Evolutionary conservation across 495 filamentous ascomycete genomes (phyloP).

Genomic region (Podospora pseudoanserina): DNA sequence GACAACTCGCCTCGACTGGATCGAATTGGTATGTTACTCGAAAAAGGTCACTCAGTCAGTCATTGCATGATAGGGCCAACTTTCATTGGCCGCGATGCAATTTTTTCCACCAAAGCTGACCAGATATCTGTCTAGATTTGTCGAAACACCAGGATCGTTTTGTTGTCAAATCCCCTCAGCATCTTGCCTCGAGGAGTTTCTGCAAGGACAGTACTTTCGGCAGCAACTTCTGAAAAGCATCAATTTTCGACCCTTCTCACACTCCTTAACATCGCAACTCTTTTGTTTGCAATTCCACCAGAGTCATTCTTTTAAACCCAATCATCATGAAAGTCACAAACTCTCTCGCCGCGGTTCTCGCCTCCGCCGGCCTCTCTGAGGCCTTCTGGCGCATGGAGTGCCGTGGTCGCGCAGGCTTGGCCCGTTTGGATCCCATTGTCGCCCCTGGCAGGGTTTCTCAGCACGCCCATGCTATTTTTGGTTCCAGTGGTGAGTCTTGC

Average conservation of each 20-base stretch:
- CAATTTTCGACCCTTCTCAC: slow-evolving; percentile 2
- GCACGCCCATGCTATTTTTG: slow-evolving; percentile 74
- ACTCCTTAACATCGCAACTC: neutral
- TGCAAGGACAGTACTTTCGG: neutral
- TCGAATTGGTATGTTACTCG: slow-evolving; percentile 15
- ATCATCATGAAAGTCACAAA: slow-evolving; percentile 31
- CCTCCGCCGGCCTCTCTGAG: slow-evolving; percentile 36
- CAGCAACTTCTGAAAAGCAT: neutral
- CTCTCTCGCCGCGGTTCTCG: slow-evolving; percentile 25
- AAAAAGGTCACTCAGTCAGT: neutral
- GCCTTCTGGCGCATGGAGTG: slow-evolving; percentile 93
- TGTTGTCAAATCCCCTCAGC: neutral
- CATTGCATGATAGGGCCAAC: neutral
- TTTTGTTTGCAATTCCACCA: slow-evolving; percentile 3
- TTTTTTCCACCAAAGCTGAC: neutral
- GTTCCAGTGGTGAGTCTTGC: slow-evolving; percentile 52
- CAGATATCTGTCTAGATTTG: neutral
- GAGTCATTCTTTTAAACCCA: slow-evolving; percentile 18
- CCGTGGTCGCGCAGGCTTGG: slow-evolving; percentile 59
- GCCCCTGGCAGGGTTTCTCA: slow-evolving; percentile 51
- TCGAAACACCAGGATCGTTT: slow-evolving; percentile 1
- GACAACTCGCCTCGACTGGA: slow-evolving; percentile 11
- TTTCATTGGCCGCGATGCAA: neutral
- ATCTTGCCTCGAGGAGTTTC: neutral
- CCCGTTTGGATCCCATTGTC: slow-evolving; percentile 70